Conservation (phyloP, 225 moss, liverwort and hornwort genomes). For the Sphagnum tenellum region DNA sequence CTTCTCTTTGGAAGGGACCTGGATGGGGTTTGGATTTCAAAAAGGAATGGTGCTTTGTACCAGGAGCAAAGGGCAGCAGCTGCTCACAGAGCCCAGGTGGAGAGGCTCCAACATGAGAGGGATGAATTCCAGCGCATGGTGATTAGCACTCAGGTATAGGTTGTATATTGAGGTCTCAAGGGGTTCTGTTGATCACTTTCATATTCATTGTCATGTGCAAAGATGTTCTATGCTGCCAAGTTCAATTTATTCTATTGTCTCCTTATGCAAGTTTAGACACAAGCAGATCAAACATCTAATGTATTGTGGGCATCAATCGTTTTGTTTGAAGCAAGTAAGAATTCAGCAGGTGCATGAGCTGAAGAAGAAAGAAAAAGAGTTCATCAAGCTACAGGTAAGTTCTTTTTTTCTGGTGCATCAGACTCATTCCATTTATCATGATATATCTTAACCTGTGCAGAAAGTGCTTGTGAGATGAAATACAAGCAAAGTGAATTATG, state of each 20-base stretch:
- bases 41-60: background rate
- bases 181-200: background rate
- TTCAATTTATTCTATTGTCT: background rate
- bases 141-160: slow-evolving; percentile 62
- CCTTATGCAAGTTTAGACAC: background rate
- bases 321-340: slow-evolving; percentile 70
- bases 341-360: slow-evolving; percentile 84
- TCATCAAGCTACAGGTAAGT: slow-evolving; percentile 69
- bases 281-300: slow-evolving; percentile 3
- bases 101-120: slow-evolving; percentile 77
- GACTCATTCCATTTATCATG: background rate
- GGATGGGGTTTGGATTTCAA: no score
- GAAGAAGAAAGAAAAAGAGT: slow-evolving; percentile 96
- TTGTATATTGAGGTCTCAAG: background rate
- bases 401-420: background rate
- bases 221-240: background rate
- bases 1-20: no score
- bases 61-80: slow-evolving; percentile 73
- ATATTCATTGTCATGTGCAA: background rate
- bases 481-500: background rate
- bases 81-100: slow-evolving; percentile 68
- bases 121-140: slow-evolving; percentile 86
- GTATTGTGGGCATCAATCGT: background rate
- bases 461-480: slow-evolving; percentile 2
- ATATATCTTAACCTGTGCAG: background rate